Evolutionary conservation across 2,329 filamentous ascomycete species (phyloP).

Genomic region (Neofusicoccum parvum): DNA sequence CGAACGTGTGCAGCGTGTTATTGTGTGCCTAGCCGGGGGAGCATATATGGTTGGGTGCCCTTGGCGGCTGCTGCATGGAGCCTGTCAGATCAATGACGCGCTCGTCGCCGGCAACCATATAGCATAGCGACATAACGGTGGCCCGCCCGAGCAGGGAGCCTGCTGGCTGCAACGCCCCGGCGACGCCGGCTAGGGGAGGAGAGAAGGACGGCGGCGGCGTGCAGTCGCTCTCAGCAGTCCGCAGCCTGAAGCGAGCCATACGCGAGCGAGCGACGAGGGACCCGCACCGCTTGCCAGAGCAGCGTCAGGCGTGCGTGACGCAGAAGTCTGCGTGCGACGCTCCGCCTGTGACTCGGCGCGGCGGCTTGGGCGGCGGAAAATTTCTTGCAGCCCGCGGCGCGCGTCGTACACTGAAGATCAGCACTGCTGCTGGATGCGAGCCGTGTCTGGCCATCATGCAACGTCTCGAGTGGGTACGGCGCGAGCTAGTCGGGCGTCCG

Average conservation of each 20-base stretch:
- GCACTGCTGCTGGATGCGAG: constrained; percentile 6
- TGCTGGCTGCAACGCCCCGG: background rate
- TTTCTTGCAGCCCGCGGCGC: constrained; percentile 15
- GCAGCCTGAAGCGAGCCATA: background rate
- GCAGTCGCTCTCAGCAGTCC: constrained; percentile 4
- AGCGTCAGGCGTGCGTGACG: background rate
- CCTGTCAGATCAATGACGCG: constrained; percentile 15
- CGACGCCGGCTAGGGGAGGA: background rate
- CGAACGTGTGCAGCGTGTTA: constrained; percentile 2
- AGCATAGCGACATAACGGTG: background rate
- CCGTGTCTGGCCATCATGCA: constrained; percentile 13
- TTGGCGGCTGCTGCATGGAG: background rate
- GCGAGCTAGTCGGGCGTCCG: background rate
- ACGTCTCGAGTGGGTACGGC: constrained; percentile 8
- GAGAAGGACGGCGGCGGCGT: background rate
- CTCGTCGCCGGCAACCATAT: background rate
- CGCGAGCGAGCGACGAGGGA: background rate
- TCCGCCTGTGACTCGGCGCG: background rate
- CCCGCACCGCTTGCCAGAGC: background rate
- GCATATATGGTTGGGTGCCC: background rate
- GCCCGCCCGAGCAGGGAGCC: background rate
- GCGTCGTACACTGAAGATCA: background rate
- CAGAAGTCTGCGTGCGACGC: background rate
- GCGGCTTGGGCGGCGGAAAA: constrained; percentile 17
- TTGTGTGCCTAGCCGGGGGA: background rate